phyloP scores from a whole-genome alignment of 495 filamentous ascomycete species.

The Neurospora sp. region DNA sequence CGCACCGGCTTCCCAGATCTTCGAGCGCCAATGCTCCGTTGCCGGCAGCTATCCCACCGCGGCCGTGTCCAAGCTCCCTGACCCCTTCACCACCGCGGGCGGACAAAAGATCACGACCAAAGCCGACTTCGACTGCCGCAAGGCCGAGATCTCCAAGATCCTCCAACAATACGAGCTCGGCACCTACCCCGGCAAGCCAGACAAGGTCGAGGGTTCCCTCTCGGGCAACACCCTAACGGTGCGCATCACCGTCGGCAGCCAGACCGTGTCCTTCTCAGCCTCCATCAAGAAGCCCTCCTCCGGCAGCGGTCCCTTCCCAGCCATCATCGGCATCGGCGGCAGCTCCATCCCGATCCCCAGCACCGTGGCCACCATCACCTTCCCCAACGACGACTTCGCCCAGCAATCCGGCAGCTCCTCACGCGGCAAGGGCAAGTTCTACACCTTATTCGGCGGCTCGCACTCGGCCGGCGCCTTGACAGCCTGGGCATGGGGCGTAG shows the following conservation, averaged over 20 bases:
- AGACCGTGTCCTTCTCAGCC: conserved; percentile 36
- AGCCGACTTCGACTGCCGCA: conserved; percentile 40
- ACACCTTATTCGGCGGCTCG: conserved; percentile 37
- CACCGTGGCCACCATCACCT: conserved; percentile 37
- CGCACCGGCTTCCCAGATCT: conserved; percentile 31
- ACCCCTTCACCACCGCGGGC: conserved; percentile 40
- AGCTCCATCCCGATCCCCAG: conserved; percentile 36
- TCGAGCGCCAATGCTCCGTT: conserved; percentile 31
- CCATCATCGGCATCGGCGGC: conserved; percentile 42
- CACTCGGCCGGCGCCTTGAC: conserved; percentile 42
- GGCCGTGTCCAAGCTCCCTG: conserved; percentile 34
- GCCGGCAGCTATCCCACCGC: conserved; percentile 17
- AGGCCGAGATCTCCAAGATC: conserved; percentile 39
- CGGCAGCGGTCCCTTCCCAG: conserved; percentile 33
- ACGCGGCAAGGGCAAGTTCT: conserved; percentile 41
- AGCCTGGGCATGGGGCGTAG: conserved; percentile 46
- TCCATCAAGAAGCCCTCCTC: conserved; percentile 33
- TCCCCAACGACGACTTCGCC: conserved; percentile 40
- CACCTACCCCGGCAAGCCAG: conserved; percentile 32
- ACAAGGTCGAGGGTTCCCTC: conserved; percentile 33
- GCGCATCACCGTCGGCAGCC: conserved; percentile 33
- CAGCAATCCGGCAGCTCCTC: conserved; percentile 26
- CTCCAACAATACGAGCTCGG: conserved; percentile 46
- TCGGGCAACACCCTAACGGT: conserved; percentile 32
- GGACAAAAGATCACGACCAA: conserved; percentile 35